Percentiles rank a stretch among this genome's conserved stretches.
Conservation (phyloP, 352 stramenopile genomes). For the Thraustochytrium sp. region DNA sequence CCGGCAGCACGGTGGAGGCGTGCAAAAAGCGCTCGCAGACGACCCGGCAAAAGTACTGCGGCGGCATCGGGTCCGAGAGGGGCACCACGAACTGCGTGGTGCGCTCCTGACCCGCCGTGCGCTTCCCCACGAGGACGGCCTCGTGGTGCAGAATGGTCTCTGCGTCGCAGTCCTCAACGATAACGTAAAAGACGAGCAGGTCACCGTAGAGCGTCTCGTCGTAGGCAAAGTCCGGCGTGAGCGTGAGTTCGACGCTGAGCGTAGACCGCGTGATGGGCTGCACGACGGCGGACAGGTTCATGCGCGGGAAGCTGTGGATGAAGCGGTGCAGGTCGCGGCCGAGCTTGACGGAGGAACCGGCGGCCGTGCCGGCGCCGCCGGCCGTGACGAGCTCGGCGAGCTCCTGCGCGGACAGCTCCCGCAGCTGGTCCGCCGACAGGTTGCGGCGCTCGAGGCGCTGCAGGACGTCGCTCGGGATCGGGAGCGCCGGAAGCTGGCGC, state of each 20-base stretch:
- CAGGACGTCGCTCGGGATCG: conserved; percentile 89
- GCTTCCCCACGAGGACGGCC: conserved; percentile 85
- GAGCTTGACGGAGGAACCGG: conserved; percentile 66
- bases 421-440: conserved; percentile 95
- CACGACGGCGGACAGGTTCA: conserved; percentile 91
- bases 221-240: conserved; percentile 95
- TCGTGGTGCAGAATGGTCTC: conserved; percentile 98
- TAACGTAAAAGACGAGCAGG: conserved; percentile 91
- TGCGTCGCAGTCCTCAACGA: conserved; percentile 97
- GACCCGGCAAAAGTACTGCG: conserved; percentile 96
- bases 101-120: conserved; percentile 67
- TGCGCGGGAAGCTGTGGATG: conserved; percentile 95
- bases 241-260: conserved; percentile 86
- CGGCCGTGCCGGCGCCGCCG: neutral
- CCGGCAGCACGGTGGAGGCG: conserved; percentile 85
- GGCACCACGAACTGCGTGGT: conserved; percentile 84
- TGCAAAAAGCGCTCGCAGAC: conserved; percentile 98
- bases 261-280: conserved; percentile 96
- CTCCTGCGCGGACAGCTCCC: conserved; percentile 92
- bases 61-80: conserved; percentile 92
- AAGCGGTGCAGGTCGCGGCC: conserved; percentile 95
- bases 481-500: conserved; percentile 77
- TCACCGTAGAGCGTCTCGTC: conserved; percentile 81
- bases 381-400: conserved; percentile 73
- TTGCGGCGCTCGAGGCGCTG: conserved; percentile 97